Evolutionary conservation across 148 eudicot genomes (phyloP), one percentile per base, ranked within the genome.

Genomic region (Chenopodium formosanum): DNA sequence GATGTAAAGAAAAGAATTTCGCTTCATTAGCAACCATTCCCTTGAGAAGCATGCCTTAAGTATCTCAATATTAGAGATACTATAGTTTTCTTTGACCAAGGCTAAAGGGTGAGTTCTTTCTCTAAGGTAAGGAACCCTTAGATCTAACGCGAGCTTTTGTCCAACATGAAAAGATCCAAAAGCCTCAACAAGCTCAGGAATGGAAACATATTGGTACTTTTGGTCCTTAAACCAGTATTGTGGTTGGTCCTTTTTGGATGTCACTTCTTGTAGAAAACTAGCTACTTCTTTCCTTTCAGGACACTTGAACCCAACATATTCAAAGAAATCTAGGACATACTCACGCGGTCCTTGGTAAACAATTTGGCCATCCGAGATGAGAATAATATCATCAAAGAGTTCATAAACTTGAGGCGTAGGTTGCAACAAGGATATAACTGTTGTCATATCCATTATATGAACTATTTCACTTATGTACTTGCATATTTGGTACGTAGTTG

Each of bases 181-280:
- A 46, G 86, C 89, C 31, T 87, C 70, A 20, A 84, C 79, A 68
- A 93, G 88, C 69, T 90, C 89, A 29, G 87, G 17, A 19, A 86
- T 87, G 2, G 91, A 82, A 60, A 93, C 60, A 74, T 83, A 92
- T 73, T 64, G 77, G 63, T 92, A 92, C 25, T 86, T 76, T 80
- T 86, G 22, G 46, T 77, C 84, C 73, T 69, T 87, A 53, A 12
- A 81, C 95, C 95, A 93, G 62, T 93, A 93, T 72, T 93, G 94
- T 76, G 84, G 85, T 84, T 92, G 97, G 70, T 93, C 97, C 64
- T 89, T 93, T 77, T 75, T 84, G 19, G 95, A 93, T 67, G 92
- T 91, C 44, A 93, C 93, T 86, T 93, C 95, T 83, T 91, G 97
- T 69, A 93, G 92, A 84, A 91, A 93, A 70, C 90, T 92, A 12